A percentile compares a stretch with the other conserved stretches of the same genome.
These are phyloP conservation scores for Bruguiera parviflora DNA, from an alignment of 345 rosid species.

Conservation along the genomic window DNA sequence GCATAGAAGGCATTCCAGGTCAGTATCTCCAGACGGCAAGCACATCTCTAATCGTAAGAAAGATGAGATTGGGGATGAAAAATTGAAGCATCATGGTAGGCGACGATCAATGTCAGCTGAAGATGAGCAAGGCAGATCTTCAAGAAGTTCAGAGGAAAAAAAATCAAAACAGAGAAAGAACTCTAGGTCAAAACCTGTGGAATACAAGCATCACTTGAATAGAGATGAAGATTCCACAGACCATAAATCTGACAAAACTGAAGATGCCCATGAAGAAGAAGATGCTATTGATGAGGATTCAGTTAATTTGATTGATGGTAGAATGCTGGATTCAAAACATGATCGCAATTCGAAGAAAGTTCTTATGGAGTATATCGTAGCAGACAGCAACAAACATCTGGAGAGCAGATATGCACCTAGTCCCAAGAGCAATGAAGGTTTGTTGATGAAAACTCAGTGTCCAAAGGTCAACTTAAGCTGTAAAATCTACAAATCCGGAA, in stretches of 20 bases:
- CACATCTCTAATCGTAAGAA: slow-evolving; percentile 34
- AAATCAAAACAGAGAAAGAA: slow-evolving; percentile 38
- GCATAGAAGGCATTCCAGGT: slow-evolving; percentile 48
- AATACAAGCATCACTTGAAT: slow-evolving; percentile 22
- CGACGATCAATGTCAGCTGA: slow-evolving; percentile 46
- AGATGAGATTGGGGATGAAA: slow-evolving; percentile 38
- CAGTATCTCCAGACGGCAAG: slow-evolving; percentile 50
- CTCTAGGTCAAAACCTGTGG: slow-evolving; percentile 45
- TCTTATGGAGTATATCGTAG: background rate
- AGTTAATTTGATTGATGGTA: slow-evolving; percentile 1
- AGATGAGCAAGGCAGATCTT: slow-evolving; percentile 31
- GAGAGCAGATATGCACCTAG: slow-evolving; percentile 2
- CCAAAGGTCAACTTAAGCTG: slow-evolving; percentile 12
- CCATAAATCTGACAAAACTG: slow-evolving; percentile 10
- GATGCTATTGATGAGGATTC: slow-evolving; percentile 16
- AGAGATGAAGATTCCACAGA: background rate
- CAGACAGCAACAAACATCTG: slow-evolving; percentile 8
- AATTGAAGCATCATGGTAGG: slow-evolving; percentile 44
- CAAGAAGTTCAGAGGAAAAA: slow-evolving; percentile 38
- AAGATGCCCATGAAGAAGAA: slow-evolving; percentile 12
- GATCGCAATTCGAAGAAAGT: slow-evolving; percentile 19
- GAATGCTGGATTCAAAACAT: slow-evolving; percentile 14
- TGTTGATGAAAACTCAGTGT: slow-evolving; percentile 9
- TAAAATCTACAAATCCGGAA: slow-evolving; percentile 6
- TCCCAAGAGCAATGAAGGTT: slow-evolving; percentile 12